Percentiles rank a stretch among this genome's conserved stretches.
Conservation (phyloP, 2,329 filamentous ascomycete species). For the Aspergillus ochraceoroseus region DNA sequence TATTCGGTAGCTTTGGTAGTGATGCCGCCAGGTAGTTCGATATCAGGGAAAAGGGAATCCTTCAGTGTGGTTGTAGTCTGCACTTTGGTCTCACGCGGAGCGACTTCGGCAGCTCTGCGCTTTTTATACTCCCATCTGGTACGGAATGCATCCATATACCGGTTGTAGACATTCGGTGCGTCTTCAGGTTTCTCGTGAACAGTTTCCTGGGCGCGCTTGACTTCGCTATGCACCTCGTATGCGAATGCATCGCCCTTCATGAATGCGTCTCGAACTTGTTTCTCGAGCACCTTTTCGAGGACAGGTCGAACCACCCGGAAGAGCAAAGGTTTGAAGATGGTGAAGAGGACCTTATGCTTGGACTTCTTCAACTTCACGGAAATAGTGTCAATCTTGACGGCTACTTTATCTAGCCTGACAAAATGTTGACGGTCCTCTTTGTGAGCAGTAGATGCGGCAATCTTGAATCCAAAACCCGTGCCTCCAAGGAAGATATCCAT, state of each 20-base stretch:
- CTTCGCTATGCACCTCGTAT: slow-evolving; percentile 77
- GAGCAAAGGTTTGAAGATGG: slow-evolving; percentile 78
- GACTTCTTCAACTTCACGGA: slow-evolving; percentile 90
- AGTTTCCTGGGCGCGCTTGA: slow-evolving; percentile 64
- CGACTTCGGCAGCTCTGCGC: slow-evolving; percentile 63
- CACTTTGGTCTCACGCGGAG: slow-evolving; percentile 62
- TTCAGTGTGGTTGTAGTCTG: slow-evolving; percentile 82
- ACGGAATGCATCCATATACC: slow-evolving; percentile 72
- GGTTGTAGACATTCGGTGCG: slow-evolving; percentile 76
- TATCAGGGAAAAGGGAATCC: slow-evolving; percentile 86
- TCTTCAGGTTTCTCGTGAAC: slow-evolving; percentile 65
- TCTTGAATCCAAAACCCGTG: slow-evolving; percentile 83
- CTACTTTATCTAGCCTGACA: slow-evolving; percentile 89
- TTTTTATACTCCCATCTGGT: slow-evolving; percentile 69
- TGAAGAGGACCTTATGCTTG: slow-evolving; percentile 87
- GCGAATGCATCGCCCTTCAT: slow-evolving; percentile 66
- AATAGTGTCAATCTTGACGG: slow-evolving; percentile 74
- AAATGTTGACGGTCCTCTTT: slow-evolving; percentile 72
- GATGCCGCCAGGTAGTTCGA: slow-evolving; percentile 80
- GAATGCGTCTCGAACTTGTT: slow-evolving; percentile 80
- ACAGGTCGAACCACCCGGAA: slow-evolving; percentile 78
- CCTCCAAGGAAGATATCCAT: slow-evolving; percentile 84
- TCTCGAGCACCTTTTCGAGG: slow-evolving; percentile 81
- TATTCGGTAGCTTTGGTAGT: slow-evolving; percentile 93
- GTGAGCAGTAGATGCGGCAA: slow-evolving; percentile 78